Base-by-base conservation (phyloP, 805 yeast species). In the Yamadazyma laniorum region DNA sequence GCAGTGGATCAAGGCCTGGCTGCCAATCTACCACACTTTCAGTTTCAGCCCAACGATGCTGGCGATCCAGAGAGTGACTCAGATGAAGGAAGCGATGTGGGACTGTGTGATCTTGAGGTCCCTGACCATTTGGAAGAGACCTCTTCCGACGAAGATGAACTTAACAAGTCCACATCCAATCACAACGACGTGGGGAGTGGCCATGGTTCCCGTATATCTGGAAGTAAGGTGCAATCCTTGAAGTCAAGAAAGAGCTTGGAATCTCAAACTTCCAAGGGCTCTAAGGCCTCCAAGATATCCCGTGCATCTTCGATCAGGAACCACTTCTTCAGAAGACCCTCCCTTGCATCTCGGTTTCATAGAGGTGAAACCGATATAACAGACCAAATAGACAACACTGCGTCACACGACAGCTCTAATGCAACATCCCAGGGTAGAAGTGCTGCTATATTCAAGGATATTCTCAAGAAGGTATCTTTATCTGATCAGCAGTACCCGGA, bases 391-490 rank as follows among this genome's bases (percentile, higher is more conserved):
- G 47, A 37, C 3, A 35, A 32, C 7, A 29, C 45, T 4, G 17
- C 39, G 2, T 38, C 50, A 5, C 18, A 15, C 13, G 22, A 7
- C 1, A n/a, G 29, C 12, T 19, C 34, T 21, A 22, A 37, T 1
- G 40, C 49, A 5, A 34, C 48, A 14, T 19, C 52, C 1, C 40
- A 36, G 9, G 17, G 34, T 13, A 37, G 48, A 25, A 40, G 44
- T 13, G 48, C 47, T 6, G 53, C 55, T 5, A 37, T 54, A 12
- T 36, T 53, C 29, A 61, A 47, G 43, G 57, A 56, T n/a, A 56
- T 68, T 15, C 49, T 68, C 27, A 55, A 70, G 8, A 62, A 53
- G 36, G 59, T 66, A 53, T 56, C 72, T 2, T 47, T 65, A 28
- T 58, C 56, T 2, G 70, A 65, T 34, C 56, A 50, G 16, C 59